phyloP scores from a whole-genome alignment of 805 yeast genomes.

The Wickerhamomyces ciferrii region DNA sequence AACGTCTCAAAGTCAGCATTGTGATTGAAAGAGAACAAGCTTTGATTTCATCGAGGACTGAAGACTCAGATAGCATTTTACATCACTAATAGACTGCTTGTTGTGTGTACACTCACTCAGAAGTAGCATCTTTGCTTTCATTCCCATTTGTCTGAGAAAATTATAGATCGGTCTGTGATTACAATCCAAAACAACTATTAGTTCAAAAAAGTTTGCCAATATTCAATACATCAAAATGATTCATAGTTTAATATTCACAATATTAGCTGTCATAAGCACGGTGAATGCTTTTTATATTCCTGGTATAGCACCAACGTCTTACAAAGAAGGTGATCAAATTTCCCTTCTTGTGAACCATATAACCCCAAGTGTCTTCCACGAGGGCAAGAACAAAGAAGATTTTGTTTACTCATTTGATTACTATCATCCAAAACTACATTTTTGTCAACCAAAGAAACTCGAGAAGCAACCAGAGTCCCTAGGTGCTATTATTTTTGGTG shows the following conservation, averaged over 20 bases:
- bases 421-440: slow-evolving; percentile 77
- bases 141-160: too few relatives aligned
- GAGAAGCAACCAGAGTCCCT: slow-evolving; percentile 78
- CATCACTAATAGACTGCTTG: too few relatives aligned
- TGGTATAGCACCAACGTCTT: slow-evolving; percentile 94
- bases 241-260: neutral
- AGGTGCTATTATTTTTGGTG: slow-evolving; percentile 93
- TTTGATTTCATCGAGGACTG: too few relatives aligned
- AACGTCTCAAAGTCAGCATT: too few relatives aligned
- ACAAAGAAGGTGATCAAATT: slow-evolving; percentile 63
- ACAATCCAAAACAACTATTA: neutral
- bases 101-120: too few relatives aligned
- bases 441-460: slow-evolving; percentile 60
- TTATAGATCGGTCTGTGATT: neutral
- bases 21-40: too few relatives aligned
- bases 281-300: slow-evolving; percentile 76
- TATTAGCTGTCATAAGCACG: slow-evolving; percentile 5
- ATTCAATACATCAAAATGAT: slow-evolving; percentile 2
- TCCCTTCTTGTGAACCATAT: slow-evolving; percentile 85
- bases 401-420: slow-evolving; percentile 74
- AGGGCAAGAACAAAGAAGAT: slow-evolving; percentile 38
- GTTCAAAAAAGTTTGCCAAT: neutral
- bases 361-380: slow-evolving; percentile 62
- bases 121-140: too few relatives aligned
- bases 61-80: too few relatives aligned